Evolutionary conservation across 306 rosid genomes (phyloP), one percentile per base, ranked within the genome.

Genomic region (Mimosa bimucronata): DNA sequence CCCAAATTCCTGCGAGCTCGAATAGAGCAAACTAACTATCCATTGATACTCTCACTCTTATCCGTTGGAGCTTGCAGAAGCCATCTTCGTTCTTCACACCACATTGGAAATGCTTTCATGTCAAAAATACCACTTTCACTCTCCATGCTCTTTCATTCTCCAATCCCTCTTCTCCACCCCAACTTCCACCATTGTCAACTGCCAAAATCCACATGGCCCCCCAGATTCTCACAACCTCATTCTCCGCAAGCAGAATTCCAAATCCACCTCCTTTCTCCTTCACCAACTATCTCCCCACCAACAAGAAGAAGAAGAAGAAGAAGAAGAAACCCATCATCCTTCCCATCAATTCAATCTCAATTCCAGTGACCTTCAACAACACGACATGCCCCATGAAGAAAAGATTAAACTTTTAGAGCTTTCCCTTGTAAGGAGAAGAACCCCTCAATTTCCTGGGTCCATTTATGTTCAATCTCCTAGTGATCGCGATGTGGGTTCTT

Each of bases 401-500:
- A 88, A 87, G 46, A 80, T 88, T 0, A 82, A 87, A 71, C 78
- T 92, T 83, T 80, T 94, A 28, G 97, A 94, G 29, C 95, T 91
- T 78, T 88, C 98, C 21, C 94, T 94, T 41, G 97, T 92, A 0
- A 82, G 88, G 37, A 91, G 84, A 29, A 87, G 97, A 53, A 91
- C 97, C 66, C 98, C 97, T 58, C 97, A 92, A 58, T 94, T 91
- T 82, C 98, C 98, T 1, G 98, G 97, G 42, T 94, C 98, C 40
- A 88, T 94, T 46, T 91, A 91, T 55, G 92, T 78, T 77, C 97
- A 92, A 67, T 92, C 98, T 48, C 91, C 98, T 0, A 53, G 87
- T 31, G 97, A 92, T 76, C 71, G 90, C n/a, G 94, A 91, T 41
- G 94, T 89, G 84, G 88, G 86, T 44, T 77, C 94, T 73, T 92